Conservation (phyloP, 2,329 filamentous ascomycete genomes). For the Verticillium alfalfae region DNA sequence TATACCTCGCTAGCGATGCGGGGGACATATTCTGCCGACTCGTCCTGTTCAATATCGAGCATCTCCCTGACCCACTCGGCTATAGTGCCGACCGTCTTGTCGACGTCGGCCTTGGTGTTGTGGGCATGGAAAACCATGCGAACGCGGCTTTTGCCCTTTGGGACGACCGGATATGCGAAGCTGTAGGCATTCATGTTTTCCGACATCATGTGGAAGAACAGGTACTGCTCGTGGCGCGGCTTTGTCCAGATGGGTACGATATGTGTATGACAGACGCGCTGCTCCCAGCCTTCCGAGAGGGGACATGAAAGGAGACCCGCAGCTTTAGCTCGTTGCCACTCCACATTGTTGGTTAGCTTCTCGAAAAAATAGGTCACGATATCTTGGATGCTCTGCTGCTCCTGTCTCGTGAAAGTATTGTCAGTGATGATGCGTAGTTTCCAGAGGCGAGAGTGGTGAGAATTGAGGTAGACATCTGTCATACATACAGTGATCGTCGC, state of each 20-base stretch:
- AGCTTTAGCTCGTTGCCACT: constrained; percentile 16
- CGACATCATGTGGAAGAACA: constrained; percentile 17
- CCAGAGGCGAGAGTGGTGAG: not conserved
- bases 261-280: constrained; percentile 16
- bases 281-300: constrained; percentile 18
- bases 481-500: constrained; percentile 2
- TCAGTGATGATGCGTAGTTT: not conserved
- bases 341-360: constrained; percentile 13
- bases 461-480: constrained; percentile 2
- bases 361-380: constrained; percentile 20
- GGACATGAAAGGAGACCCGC: constrained; percentile 21
- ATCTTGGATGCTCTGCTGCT: constrained; percentile 14
- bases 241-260: constrained; percentile 21
- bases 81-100: constrained; percentile 7
- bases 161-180: constrained; percentile 32
- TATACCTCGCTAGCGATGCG: not conserved
- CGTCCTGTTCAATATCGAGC: constrained; percentile 5
- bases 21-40: not conserved
- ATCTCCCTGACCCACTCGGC: constrained; percentile 11
- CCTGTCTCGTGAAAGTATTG: constrained; percentile 1
- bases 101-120: constrained; percentile 28
- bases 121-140: constrained; percentile 32
- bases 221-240: constrained; percentile 14
- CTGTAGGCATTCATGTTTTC: constrained; percentile 15
- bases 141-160: constrained; percentile 28